Conservation (phyloP, 805 yeast species). For the Sugiyamaella marilandica region DNA sequence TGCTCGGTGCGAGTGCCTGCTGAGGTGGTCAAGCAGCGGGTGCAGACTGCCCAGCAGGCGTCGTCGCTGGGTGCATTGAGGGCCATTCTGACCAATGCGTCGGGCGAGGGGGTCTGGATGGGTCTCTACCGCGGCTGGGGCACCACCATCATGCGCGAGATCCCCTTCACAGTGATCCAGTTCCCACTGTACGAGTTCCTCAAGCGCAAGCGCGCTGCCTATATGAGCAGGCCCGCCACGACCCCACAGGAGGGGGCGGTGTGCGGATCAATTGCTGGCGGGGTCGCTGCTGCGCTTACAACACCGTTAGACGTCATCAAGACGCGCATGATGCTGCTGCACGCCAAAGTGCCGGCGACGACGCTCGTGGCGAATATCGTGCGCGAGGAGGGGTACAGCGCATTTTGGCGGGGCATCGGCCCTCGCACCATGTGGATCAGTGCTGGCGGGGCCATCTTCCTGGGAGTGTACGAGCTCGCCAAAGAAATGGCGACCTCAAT, state of each 20-base stretch:
- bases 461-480: conserved; percentile 82
- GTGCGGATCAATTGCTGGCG: conserved; percentile 92
- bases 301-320: conserved; percentile 93
- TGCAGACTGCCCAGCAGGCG: conserved; percentile 64
- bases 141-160: conserved; percentile 89
- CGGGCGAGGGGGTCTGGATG: conserved; percentile 70
- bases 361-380: conserved; percentile 48
- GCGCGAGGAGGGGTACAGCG: conserved; percentile 67
- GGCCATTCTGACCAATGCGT: conserved; percentile 53
- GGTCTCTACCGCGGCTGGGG: conserved; percentile 93
- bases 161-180: conserved; percentile 94
- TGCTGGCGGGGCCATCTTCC: conserved; percentile 96
- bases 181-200: conserved; percentile 88
- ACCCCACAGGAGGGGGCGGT: conserved; percentile 76
- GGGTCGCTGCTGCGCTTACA: conserved; percentile 88
- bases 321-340: conserved; percentile 81
- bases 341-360: conserved; percentile 43
- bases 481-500: conserved; percentile 10
- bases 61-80: conserved; percentile 65
- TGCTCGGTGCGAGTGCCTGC: conserved; percentile 95
- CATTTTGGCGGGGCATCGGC: conserved; percentile 80
- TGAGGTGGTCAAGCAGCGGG: conserved; percentile 91
- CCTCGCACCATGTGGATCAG: conserved; percentile 97
- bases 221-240: conserved; percentile 38
- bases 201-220: conserved; percentile 51